These are phyloP conservation scores for Gomphus sp. DNA, from an alignment of 1,284 basidiomycete species.

Conservation along the genomic window DNA sequence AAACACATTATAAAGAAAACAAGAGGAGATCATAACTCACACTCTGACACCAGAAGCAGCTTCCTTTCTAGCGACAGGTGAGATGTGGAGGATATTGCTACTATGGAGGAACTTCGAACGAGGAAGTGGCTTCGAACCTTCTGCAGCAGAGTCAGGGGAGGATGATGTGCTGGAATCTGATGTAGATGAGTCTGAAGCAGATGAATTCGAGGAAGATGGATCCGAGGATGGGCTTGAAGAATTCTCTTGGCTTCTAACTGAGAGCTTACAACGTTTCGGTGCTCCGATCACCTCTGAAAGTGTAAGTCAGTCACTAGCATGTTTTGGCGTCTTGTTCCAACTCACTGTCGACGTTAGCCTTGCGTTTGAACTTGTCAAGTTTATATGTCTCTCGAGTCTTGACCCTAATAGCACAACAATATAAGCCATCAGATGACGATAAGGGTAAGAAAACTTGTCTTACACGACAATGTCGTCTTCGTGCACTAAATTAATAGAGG, in stretches of 20 bases:
- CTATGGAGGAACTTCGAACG: neutral
- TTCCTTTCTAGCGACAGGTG: neutral
- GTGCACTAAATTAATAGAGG: neutral
- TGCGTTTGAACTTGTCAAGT: neutral
- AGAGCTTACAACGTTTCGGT: neutral
- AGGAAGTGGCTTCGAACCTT: neutral
- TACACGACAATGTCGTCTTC: conserved; percentile 6
- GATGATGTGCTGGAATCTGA: conserved; percentile 15
- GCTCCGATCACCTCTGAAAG: neutral
- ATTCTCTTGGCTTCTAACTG: neutral
- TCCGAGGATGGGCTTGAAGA: neutral
- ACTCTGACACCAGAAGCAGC: neutral
- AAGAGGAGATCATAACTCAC: neutral
- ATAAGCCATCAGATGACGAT: neutral
- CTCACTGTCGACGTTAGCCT: neutral
- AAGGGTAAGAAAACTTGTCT: neutral
- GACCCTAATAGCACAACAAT: neutral
- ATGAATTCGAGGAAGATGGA: conserved; percentile 3
- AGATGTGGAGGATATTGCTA: neutral
- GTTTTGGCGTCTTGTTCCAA: neutral
- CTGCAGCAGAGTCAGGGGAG: neutral
- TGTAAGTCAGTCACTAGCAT: neutral
- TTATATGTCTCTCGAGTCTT: neutral
- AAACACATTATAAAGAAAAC: neutral
- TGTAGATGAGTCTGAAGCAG: conserved; percentile 14